Base-by-base conservation (phyloP, 2,329 filamentous ascomycete genomes). In the Leptosphaerulina australis region DNA sequence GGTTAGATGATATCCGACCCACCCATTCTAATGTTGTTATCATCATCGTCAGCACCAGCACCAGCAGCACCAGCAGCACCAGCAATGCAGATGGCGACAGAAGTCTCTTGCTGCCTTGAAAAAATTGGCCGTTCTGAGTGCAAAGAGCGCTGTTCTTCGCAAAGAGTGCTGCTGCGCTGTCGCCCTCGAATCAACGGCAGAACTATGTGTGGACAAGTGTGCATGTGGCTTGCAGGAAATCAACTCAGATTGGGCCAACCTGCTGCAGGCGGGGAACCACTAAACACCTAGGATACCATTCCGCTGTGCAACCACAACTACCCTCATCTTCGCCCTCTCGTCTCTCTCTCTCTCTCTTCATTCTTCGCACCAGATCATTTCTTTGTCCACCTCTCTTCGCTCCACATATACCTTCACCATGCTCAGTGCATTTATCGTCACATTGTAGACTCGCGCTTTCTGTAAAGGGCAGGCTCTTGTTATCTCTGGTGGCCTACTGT, bases 211-310 rank as follows among this genome's bases (percentile, higher is more conserved):
- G 50, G 33, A 55, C 54, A 53, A 59, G 58, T 56, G 58, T 64
- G 66, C 64, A 66, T 53, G 59, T 55, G 65, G 67, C 64, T 54
- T 68, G 66, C 66, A 66, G 57, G 24, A 33, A 51, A 22, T 43
- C 57, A 60, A 56, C 55, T 56, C 59, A 49, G 50, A 58, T 40
- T 63, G 62, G 56, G 53, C 66, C 52, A 58, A 54, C 52, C 43
- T 59, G 58, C 58, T 59, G 56, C 57, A 52, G 55, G 53, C 44
- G 56, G 66, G 66, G 56, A 59, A 53, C 58, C 58, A 62, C 59
- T 57, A 56, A 57, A 44, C 50, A 50, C 53, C 45, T 53, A 59
- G 57, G 60, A 66, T 63, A 58, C 50, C 68, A 64, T 63, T 66
- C 65, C 62, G 54, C 50, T 63, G 64, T 64, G 60, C 64, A 59